Percentiles rank a stretch among this genome's conserved stretches.
These are phyloP conservation scores for Penicillium herquei DNA, from an alignment of 495 filamentous ascomycete genomes.

Conservation along the genomic window DNA sequence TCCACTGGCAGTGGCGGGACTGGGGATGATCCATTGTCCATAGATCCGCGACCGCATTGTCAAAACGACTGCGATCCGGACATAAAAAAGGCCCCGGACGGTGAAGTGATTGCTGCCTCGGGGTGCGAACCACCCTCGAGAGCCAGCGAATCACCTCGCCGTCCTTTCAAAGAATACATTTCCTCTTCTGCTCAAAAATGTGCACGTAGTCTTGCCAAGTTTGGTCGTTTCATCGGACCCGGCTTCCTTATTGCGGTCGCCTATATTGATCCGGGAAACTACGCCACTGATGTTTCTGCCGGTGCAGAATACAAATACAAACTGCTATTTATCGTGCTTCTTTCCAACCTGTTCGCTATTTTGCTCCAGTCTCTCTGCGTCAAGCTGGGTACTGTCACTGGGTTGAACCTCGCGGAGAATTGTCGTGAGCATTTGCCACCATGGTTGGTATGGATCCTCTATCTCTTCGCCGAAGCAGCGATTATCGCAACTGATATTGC, in stretches of 20 bases:
- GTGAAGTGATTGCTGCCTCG: conserved; percentile 37
- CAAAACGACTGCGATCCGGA: conserved; percentile 24
- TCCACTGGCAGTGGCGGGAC: conserved; percentile 19
- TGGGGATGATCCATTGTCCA: conserved; percentile 21
- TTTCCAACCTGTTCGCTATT: conserved; percentile 84
- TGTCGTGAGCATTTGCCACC: conserved; percentile 71
- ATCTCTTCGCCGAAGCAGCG: conserved; percentile 72
- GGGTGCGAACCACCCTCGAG: conserved; percentile 35
- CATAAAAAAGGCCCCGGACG: conserved; percentile 26
- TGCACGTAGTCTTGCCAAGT: conserved; percentile 53
- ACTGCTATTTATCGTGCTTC: conserved; percentile 75
- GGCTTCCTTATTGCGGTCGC: conserved; percentile 82
- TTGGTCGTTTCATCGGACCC: conserved; percentile 76
- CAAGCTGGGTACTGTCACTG: conserved; percentile 83
- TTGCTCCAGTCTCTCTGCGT: conserved; percentile 79
- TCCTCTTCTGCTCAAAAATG: conserved; percentile 17
- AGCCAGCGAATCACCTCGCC: conserved; percentile 40
- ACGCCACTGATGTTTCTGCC: conserved; percentile 78
- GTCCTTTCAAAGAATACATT: conserved; percentile 28
- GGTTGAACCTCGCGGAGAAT: conserved; percentile 76
- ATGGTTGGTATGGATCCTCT: conserved; percentile 75
- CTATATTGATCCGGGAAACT: conserved; percentile 83
- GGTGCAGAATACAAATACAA: conserved; percentile 63
- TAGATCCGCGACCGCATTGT: conserved; percentile 24
- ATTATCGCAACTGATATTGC: conserved; percentile 91